Evolutionary conservation across 2,329 filamentous ascomycete species (phyloP).

Genomic region (Exophiala aquamarina): DNA sequence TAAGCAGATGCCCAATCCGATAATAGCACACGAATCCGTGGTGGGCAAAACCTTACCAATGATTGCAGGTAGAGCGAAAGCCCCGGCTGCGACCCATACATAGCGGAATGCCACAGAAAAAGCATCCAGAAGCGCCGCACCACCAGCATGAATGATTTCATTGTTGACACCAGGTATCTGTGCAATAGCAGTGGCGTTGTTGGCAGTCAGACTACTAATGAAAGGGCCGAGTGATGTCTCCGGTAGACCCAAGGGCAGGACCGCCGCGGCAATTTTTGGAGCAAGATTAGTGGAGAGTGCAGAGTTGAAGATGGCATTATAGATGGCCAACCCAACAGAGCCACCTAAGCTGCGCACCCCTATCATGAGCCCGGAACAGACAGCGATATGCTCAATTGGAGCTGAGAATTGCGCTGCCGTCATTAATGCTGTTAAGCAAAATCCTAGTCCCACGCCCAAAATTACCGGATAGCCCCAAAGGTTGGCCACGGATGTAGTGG

Average conservation of each 20-base stretch:
- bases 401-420: slow-evolving; percentile 3
- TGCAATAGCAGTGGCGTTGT: not conserved
- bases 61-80: not conserved
- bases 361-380: slow-evolving; percentile 1
- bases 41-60: not conserved
- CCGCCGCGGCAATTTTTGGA: slow-evolving; percentile 1
- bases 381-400: slow-evolving; percentile 4
- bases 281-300: slow-evolving; percentile 1
- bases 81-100: not conserved
- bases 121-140: not conserved
- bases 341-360: not conserved
- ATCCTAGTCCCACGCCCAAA: not conserved
- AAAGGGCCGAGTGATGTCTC: not conserved
- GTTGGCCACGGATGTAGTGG: not conserved
- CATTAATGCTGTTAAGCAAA: not conserved
- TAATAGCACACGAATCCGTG: not conserved
- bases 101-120: not conserved
- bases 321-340: slow-evolving; percentile 4
- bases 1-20: not conserved
- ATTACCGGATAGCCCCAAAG: slow-evolving; percentile 6
- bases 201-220: not conserved
- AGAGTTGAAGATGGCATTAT: slow-evolving; percentile 1
- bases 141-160: not conserved
- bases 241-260: not conserved
- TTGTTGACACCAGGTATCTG: not conserved